Evolutionary conservation across 1,139 yeast species (phyloP).

Genomic region (Yamadazyma spencermartinsiae): DNA sequence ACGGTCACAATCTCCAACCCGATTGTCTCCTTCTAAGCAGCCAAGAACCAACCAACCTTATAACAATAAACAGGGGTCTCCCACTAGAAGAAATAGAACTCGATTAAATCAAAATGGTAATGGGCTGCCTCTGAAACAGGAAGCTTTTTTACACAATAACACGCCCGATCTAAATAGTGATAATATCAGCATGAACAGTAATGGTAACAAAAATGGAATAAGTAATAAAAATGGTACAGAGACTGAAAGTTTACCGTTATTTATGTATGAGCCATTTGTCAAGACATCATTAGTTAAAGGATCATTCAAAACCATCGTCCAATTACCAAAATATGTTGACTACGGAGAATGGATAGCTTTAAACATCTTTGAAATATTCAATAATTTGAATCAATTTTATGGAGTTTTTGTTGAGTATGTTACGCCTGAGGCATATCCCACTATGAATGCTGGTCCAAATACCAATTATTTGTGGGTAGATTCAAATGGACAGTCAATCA

Average conservation of each 20-base stretch:
- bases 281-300: constrained; percentile 95
- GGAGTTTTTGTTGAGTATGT: constrained; percentile 87
- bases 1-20: constrained; percentile 37
- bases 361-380: constrained; percentile 86
- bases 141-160: constrained; percentile 3
- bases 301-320: constrained; percentile 94
- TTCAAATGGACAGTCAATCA: constrained; percentile 70
- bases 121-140: constrained; percentile 17
- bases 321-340: constrained; percentile 92
- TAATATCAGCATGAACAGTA: constrained; percentile 2
- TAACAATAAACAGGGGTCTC: constrained; percentile 31
- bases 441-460: constrained; percentile 95
- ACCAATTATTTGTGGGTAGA: constrained; percentile 93
- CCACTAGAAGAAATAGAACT: constrained; percentile 32
- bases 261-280: constrained; percentile 89
- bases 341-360: constrained; percentile 94
- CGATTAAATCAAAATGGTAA: constrained; percentile 6
- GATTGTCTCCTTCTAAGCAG: constrained; percentile 32
- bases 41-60: constrained; percentile 20
- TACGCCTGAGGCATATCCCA: constrained; percentile 84
- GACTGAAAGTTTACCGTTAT: constrained; percentile 49
- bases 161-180: background rate
- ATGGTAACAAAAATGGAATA: background rate
- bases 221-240: constrained; percentile 6
- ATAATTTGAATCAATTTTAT: constrained; percentile 82